These are phyloP conservation scores for Epichloe scottii DNA, from an alignment of 2,329 filamentous ascomycete genomes.

Conservation along the genomic window DNA sequence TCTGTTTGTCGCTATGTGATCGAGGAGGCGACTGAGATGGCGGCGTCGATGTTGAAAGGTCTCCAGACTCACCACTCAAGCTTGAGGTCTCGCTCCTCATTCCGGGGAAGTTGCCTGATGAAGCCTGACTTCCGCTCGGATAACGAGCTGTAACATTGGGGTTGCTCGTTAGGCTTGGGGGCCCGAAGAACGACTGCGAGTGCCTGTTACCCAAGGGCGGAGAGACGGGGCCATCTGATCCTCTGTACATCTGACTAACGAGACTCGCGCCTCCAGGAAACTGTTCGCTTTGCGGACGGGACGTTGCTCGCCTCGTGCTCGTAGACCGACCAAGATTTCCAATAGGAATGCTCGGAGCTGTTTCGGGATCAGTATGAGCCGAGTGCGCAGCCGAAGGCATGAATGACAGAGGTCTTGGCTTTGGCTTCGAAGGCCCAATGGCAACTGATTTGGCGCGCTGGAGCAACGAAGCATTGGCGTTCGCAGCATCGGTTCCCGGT, in stretches of 20 bases:
- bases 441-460: constrained; percentile 51
- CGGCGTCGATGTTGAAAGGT: constrained; percentile 29
- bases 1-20: constrained; percentile 39
- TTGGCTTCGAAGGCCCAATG: constrained; percentile 32
- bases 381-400: constrained; percentile 31
- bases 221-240: constrained; percentile 51
- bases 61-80: constrained; percentile 55
- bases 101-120: constrained; percentile 56
- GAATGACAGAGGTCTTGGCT: constrained; percentile 44
- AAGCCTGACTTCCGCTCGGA: constrained; percentile 35
- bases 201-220: constrained; percentile 45
- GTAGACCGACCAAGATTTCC: constrained; percentile 39
- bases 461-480: constrained; percentile 34
- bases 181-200: constrained; percentile 51
- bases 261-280: constrained; percentile 54
- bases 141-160: constrained; percentile 37
- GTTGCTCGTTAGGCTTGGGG: constrained; percentile 36
- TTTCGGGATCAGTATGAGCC: constrained; percentile 53
- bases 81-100: constrained; percentile 54
- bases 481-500: constrained; percentile 24
- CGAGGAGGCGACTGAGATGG: constrained; percentile 42
- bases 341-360: constrained; percentile 65
- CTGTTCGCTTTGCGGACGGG: constrained; percentile 51
- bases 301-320: constrained; percentile 34
- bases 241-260: constrained; percentile 83